Evolutionary conservation across 495 filamentous ascomycete species (phyloP).

Genomic region (Platismatia glauca): DNA sequence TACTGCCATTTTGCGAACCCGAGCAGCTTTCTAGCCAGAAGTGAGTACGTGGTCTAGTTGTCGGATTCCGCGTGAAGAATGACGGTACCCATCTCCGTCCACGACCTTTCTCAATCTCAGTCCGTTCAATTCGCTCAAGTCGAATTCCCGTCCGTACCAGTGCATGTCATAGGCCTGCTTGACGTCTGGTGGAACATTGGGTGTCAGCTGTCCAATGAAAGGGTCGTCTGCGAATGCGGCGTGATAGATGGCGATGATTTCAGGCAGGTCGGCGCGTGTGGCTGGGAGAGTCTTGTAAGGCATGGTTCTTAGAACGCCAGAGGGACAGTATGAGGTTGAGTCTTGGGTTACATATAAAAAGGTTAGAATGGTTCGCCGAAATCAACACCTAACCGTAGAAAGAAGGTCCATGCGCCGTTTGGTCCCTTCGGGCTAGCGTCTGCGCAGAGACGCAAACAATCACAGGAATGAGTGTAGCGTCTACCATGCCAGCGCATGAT

Average conservation of each 20-base stretch:
- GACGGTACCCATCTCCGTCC: slow-evolving; percentile 14
- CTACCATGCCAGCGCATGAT: no score
- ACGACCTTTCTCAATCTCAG: slow-evolving; percentile 15
- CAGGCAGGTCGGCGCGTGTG: slow-evolving; percentile 8
- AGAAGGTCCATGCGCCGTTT: background rate
- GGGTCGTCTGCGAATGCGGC: slow-evolving; percentile 18
- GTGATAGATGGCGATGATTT: slow-evolving; percentile 15
- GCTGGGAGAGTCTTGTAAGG: slow-evolving; percentile 8
- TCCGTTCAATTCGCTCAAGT: slow-evolving; percentile 7
- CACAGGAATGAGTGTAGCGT: no score
- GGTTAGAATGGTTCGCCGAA: no score
- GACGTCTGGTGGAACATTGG: slow-evolving; percentile 9
- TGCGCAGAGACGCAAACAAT: no score
- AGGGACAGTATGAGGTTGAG: background rate
- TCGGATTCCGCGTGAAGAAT: no score
- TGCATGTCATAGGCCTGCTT: slow-evolving; percentile 9
- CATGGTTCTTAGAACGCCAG: background rate
- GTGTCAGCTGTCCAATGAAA: slow-evolving; percentile 17
- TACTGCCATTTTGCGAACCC: slow-evolving; percentile 23
- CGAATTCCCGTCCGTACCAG: slow-evolving; percentile 4
- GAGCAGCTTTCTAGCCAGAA: slow-evolving; percentile 13
- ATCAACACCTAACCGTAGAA: background rate
- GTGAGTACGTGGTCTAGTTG: background rate
- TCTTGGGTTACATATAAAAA: background rate
- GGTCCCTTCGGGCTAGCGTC: no score